Evolutionary conservation across 345 rosid species (phyloP).

Genomic region (Psidium guajava): DNA sequence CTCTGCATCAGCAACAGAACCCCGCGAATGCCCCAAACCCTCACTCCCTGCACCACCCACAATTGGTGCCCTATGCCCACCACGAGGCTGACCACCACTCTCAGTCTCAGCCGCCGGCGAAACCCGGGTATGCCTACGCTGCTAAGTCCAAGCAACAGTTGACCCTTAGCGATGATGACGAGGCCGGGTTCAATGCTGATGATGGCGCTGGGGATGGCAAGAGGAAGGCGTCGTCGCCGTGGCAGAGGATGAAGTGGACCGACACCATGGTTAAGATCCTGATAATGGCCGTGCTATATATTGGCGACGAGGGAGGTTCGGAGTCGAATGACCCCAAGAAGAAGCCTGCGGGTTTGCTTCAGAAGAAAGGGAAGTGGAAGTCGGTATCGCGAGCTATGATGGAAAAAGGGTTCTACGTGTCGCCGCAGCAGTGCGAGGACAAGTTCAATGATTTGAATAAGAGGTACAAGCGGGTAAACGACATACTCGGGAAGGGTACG

Average conservation of each 20-base stretch:
- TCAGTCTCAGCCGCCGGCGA: constrained; percentile 32
- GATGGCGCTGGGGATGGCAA: constrained; percentile 44
- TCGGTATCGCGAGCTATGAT: constrained; percentile 92
- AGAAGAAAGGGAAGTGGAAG: constrained; percentile 99
- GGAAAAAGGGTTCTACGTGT: constrained; percentile 92
- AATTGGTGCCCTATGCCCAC: constrained; percentile 29
- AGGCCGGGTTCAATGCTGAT: constrained; percentile 45
- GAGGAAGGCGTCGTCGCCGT: constrained; percentile 52
- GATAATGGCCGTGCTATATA: constrained; percentile 81
- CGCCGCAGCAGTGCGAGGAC: constrained; percentile 98
- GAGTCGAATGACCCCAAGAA: constrained; percentile 54
- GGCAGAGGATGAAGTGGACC: constrained; percentile 99
- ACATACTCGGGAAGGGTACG: constrained; percentile 80
- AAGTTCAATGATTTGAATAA: constrained; percentile 94
- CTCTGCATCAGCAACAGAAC: constrained; percentile 43
- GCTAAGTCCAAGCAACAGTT: constrained; percentile 44
- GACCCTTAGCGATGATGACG: constrained; percentile 70
- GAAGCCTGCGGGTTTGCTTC: constrained; percentile 45
- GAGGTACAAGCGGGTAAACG: constrained; percentile 95
- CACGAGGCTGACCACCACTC: constrained; percentile 21
- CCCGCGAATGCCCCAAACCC: constrained; percentile 26
- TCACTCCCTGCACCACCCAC: constrained; percentile 42
- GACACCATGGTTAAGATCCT: constrained; percentile 78
- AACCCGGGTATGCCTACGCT: constrained; percentile 24
- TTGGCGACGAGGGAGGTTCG: constrained; percentile 75